These are phyloP conservation scores for Salinomyces thailandicus DNA, from an alignment of 2,329 filamentous ascomycete species.

Conservation along the genomic window DNA sequence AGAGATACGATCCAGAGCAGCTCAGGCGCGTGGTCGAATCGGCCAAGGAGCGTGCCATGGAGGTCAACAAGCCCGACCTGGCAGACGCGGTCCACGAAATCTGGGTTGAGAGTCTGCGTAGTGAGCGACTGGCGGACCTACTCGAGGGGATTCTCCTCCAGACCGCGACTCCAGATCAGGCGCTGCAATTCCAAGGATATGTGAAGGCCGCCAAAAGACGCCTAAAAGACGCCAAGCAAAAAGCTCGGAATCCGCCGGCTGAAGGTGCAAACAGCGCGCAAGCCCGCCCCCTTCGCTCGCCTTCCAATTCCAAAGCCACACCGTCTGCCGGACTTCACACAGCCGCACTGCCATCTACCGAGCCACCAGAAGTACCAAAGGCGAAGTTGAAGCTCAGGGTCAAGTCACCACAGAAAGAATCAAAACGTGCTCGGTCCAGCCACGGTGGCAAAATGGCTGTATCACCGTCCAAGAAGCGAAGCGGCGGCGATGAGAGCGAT, in stretches of 20 bases:
- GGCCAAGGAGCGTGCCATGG: constrained; percentile 31
- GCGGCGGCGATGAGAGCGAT: constrained; percentile 17
- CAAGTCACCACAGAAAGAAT: constrained; percentile 13
- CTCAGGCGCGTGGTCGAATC: constrained; percentile 30
- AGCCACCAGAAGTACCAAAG: constrained; percentile 16
- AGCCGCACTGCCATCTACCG: constrained; percentile 22
- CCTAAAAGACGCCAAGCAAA: constrained; percentile 24
- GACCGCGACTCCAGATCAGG: constrained; percentile 30
- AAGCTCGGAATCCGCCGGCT: constrained; percentile 27
- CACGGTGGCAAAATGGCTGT: constrained; percentile 15
- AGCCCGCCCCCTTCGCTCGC: constrained; percentile 18
- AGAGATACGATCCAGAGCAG: constrained; percentile 12
- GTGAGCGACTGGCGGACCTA: constrained; percentile 28
- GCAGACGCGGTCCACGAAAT: constrained; percentile 34
- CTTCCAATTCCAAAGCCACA: constrained; percentile 11
- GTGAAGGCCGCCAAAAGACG: constrained; percentile 35
- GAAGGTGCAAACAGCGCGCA: constrained; percentile 17
- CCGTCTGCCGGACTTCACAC: constrained; percentile 6
- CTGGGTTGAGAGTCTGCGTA: constrained; percentile 30
- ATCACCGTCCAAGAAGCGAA: constrained; percentile 17
- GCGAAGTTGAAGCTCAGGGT: constrained; percentile 23
- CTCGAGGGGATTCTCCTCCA: constrained; percentile 35
- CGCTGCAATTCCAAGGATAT: constrained; percentile 31
- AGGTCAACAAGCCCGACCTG: constrained; percentile 27
- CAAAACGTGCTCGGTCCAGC: constrained; percentile 10